These are phyloP conservation scores for Chlamydomonas eustigma DNA, from an alignment of 139 green algal genomes.

Conservation along the genomic window DNA sequence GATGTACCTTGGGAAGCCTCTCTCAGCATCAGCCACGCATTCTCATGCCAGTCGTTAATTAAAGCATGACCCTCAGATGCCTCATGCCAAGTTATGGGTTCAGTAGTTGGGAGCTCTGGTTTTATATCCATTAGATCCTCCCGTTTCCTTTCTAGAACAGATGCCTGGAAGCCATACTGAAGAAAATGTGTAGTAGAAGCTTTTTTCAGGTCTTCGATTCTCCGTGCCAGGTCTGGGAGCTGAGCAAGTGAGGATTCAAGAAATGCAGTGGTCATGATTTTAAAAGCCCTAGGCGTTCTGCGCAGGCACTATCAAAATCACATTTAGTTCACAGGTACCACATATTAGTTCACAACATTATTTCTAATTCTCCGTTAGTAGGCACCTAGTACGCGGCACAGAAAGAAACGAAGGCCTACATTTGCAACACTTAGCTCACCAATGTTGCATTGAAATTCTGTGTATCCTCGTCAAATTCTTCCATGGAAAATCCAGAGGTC, in stretches of 20 bases:
- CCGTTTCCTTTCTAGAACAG: not conserved
- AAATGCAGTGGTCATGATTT: too few relatives aligned
- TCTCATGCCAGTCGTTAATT: not conserved
- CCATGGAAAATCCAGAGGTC: too few relatives aligned
- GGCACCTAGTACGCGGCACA: too few relatives aligned
- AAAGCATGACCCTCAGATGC: not conserved
- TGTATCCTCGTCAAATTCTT: too few relatives aligned
- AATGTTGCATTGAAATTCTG: too few relatives aligned
- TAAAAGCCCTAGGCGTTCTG: too few relatives aligned
- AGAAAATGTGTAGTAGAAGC: not conserved
- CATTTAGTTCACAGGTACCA: too few relatives aligned
- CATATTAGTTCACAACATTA: too few relatives aligned
- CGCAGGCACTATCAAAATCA: too few relatives aligned
- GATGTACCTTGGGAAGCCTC: not conserved
- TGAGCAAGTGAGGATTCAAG: not conserved
- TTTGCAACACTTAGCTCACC: too few relatives aligned
- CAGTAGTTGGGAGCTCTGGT: not conserved
- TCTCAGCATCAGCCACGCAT: not conserved
- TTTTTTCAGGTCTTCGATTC: not conserved
- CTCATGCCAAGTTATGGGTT: not conserved
- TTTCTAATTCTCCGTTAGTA: too few relatives aligned
- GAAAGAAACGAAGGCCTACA: too few relatives aligned
- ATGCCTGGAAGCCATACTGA: not conserved
- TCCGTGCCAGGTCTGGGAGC: not conserved
- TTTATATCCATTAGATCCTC: conserved; percentile 1